phyloP scores from a whole-genome alignment of 1,284 basidiomycete genomes.

The Cryptococcus sp. region DNA sequence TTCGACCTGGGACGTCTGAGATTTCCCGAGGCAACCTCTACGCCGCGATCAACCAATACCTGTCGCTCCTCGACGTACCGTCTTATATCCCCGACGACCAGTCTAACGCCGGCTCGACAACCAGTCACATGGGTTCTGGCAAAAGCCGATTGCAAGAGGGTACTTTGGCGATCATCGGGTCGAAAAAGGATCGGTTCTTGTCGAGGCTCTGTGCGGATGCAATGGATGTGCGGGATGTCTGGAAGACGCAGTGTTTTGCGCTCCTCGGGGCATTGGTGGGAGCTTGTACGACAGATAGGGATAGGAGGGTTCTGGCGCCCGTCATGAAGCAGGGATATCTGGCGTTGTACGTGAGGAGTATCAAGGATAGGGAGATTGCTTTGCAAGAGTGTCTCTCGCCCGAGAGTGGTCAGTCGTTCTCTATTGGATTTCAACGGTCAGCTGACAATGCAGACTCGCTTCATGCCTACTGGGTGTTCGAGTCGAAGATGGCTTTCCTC shows the following conservation, averaged over 20 bases:
- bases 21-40: slow-evolving; percentile 96
- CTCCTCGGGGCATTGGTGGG: slow-evolving; percentile 53
- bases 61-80: slow-evolving; percentile 56
- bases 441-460: slow-evolving; percentile 61
- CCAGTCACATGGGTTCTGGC: not conserved
- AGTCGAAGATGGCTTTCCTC: slow-evolving; percentile 85
- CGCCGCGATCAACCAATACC: slow-evolving; percentile 79
- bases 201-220: slow-evolving; percentile 79
- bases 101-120: slow-evolving; percentile 11
- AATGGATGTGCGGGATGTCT: slow-evolving; percentile 88
- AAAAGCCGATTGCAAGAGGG: slow-evolving; percentile 53
- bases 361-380: slow-evolving; percentile 77
- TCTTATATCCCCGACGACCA: slow-evolving; percentile 11
- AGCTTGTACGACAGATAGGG: slow-evolving; percentile 21
- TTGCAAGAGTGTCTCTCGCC: slow-evolving; percentile 76
- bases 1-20: slow-evolving; percentile 73
- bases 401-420: slow-evolving; percentile 64
- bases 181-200: slow-evolving; percentile 63
- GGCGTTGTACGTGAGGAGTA: slow-evolving; percentile 70
- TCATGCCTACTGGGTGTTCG: slow-evolving; percentile 90
- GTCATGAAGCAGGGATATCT: slow-evolving; percentile 74
- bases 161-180: slow-evolving; percentile 56
- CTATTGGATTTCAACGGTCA: not conserved
- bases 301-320: slow-evolving; percentile 52
- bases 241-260: slow-evolving; percentile 77